These are phyloP conservation scores for Stagonosporopsis chrysanthemi DNA, from an alignment of 2,329 filamentous ascomycete species.

Conservation along the genomic window DNA sequence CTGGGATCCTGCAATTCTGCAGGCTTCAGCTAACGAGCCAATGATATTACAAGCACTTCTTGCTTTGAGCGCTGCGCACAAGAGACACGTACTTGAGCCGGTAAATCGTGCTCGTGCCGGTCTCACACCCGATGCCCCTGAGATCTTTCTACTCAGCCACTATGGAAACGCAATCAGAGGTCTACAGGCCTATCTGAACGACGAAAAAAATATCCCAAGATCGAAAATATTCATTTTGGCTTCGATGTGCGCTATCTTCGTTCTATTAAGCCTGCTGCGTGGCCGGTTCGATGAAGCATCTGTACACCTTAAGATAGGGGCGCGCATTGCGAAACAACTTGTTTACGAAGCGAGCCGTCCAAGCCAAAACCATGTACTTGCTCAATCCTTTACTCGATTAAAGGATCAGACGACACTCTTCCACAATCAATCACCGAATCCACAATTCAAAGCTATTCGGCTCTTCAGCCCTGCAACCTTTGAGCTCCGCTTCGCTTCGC, in stretches of 20 bases:
- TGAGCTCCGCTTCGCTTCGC: constrained; percentile 5
- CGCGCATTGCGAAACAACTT: constrained; percentile 1
- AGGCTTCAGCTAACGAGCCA: constrained; percentile 10
- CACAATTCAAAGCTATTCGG: not conserved
- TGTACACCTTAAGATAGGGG: constrained; percentile 8
- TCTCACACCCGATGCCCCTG: constrained; percentile 4
- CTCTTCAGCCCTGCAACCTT: not conserved
- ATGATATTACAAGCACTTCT: constrained; percentile 15
- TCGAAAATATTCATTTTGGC: not conserved
- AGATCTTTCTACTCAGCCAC: constrained; percentile 12
- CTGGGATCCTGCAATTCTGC: constrained; percentile 18
- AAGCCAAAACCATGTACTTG: not conserved
- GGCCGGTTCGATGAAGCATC: constrained; percentile 7
- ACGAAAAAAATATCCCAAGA: not conserved
- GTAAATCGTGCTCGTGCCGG: constrained; percentile 2
- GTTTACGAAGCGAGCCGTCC: not conserved
- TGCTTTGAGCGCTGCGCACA: constrained; percentile 15
- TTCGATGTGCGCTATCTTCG: constrained; percentile 8
- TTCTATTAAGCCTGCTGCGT: constrained; percentile 9
- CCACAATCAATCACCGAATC: not conserved
- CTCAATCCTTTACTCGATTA: constrained; percentile 8
- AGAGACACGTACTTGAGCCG: constrained; percentile 12
- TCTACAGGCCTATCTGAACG: not conserved
- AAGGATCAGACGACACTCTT: constrained; percentile 7
- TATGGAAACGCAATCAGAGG: constrained; percentile 10